These are phyloP conservation scores for Escovopsis weberi DNA, from an alignment of 2,329 filamentous ascomycete species.

Conservation along the genomic window DNA sequence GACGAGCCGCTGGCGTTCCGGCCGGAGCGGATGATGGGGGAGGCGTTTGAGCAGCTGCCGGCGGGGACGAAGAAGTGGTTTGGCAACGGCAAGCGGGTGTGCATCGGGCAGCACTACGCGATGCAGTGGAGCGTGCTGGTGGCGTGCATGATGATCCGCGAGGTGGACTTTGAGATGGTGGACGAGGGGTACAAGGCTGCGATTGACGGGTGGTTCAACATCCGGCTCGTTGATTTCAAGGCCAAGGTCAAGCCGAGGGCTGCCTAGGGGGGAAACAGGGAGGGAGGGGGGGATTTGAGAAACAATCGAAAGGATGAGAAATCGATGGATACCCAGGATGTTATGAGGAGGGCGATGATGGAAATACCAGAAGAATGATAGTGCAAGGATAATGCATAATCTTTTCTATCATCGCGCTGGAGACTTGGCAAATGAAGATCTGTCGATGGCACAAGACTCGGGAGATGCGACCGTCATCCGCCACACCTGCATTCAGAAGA, in stretches of 20 bases:
- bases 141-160: slow-evolving; percentile 27
- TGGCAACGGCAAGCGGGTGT: slow-evolving; percentile 36
- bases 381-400: no score
- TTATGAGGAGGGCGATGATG: no score
- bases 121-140: slow-evolving; percentile 30
- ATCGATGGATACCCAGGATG: no score
- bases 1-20: slow-evolving; percentile 29
- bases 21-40: slow-evolving; percentile 35
- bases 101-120: slow-evolving; percentile 36
- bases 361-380: no score
- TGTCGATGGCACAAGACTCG: no score
- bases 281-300: neutral
- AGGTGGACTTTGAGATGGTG: slow-evolving; percentile 30
- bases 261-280: neutral
- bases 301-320: no score
- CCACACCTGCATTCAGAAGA: no score
- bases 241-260: slow-evolving; percentile 27
- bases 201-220: slow-evolving; percentile 38
- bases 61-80: slow-evolving; percentile 34
- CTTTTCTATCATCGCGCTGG: no score
- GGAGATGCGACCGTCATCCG: no score
- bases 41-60: slow-evolving; percentile 27
- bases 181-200: slow-evolving; percentile 25
- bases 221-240: slow-evolving; percentile 31
- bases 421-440: no score